These are phyloP conservation scores for Carallia brachiata DNA, from an alignment of 345 rosid genomes.

Conservation along the genomic window DNA sequence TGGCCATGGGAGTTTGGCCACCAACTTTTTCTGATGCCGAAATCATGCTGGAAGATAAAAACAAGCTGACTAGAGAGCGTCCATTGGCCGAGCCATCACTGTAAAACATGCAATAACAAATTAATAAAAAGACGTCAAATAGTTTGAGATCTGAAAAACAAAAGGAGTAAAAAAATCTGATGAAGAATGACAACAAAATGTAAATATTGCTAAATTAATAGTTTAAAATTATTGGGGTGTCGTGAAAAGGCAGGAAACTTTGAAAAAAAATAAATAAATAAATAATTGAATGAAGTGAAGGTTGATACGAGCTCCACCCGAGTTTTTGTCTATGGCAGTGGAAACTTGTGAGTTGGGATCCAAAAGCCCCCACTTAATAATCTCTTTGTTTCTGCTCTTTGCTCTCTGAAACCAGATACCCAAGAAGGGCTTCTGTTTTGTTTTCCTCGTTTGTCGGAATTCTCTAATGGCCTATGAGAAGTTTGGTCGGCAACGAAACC, in stretches of 20 bases:
- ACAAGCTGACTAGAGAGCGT: neutral
- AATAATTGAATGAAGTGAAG: neutral
- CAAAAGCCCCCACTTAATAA: neutral
- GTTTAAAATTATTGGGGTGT: no score
- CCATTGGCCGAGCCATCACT: no score
- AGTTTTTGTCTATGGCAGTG: conserved; percentile 14
- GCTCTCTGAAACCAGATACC: neutral
- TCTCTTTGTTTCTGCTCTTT: neutral
- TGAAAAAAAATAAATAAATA: neutral
- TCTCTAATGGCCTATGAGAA: neutral
- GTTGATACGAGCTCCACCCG: conserved; percentile 9
- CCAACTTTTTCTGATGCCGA: no score
- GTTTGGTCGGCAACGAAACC: conserved; percentile 14
- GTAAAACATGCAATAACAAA: no score
- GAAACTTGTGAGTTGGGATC: conserved; percentile 12
- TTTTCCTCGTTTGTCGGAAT: neutral
- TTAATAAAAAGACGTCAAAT: neutral
- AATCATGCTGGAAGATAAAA: neutral
- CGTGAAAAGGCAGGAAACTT: no score
- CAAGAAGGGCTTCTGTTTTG: neutral
- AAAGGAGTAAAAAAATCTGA: neutral
- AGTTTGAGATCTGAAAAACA: conserved; percentile 23
- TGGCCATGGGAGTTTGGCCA: no score
- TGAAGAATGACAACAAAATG: neutral
- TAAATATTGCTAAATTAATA: no score